A percentile compares a stretch with the other conserved stretches of the same genome.
These are phyloP conservation scores for Nissolia schottii DNA, from an alignment of 306 rosid genomes.

Conservation along the genomic window DNA sequence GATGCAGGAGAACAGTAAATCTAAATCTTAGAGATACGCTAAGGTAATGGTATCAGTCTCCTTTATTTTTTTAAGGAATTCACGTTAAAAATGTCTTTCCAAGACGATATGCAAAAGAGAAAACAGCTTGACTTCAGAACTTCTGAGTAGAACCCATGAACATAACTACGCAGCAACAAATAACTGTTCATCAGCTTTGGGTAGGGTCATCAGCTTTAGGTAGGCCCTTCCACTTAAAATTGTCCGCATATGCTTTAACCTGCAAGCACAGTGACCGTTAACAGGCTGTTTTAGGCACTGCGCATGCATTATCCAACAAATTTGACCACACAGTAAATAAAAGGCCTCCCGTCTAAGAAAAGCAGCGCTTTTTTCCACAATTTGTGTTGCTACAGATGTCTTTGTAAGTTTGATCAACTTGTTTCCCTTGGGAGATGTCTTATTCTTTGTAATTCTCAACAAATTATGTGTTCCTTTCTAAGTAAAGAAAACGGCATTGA, in stretches of 20 bases:
- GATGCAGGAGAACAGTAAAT: slow-evolving; percentile 5
- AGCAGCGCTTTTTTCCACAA: not conserved
- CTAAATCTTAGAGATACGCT: slow-evolving; percentile 4
- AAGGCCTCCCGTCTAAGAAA: not conserved
- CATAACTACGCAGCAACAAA: slow-evolving; percentile 23
- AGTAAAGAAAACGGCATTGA: not conserved
- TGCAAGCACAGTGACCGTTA: slow-evolving; percentile 29
- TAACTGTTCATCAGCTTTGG: slow-evolving; percentile 48
- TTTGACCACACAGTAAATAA: not conserved
- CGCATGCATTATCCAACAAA: not conserved
- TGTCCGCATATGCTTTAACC: slow-evolving; percentile 87
- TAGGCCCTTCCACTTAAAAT: slow-evolving; percentile 94
- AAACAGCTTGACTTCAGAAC: slow-evolving; percentile 31
- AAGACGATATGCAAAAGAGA: slow-evolving; percentile 22
- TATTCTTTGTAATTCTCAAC: not conserved
- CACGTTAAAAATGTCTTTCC: slow-evolving; percentile 24
- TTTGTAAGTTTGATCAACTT: not conserved
- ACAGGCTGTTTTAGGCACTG: not conserved
- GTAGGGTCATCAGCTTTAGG: slow-evolving; percentile 54
- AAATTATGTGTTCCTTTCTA: not conserved
- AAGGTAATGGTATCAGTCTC: slow-evolving; percentile 23
- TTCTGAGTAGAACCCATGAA: slow-evolving; percentile 20
- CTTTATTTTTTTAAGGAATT: slow-evolving; percentile 40
- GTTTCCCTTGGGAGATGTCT: not conserved
- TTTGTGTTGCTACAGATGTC: not conserved